These are phyloP conservation scores for Leccinum variabile DNA, from an alignment of 1,284 basidiomycete species.

Conservation along the genomic window DNA sequence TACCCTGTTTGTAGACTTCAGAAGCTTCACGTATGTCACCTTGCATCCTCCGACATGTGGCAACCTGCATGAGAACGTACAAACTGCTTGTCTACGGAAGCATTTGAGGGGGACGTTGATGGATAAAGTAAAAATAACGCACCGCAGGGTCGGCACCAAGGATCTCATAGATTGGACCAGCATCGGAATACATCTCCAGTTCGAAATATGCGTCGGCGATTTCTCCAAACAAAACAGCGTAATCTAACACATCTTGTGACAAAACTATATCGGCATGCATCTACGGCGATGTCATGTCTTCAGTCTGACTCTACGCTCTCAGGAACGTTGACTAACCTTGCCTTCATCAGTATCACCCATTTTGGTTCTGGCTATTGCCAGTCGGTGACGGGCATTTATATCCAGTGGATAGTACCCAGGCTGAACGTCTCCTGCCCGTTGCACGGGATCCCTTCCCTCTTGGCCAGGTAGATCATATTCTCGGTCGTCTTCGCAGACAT, in stretches of 20 bases:
- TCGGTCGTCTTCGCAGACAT: conserved; percentile 80
- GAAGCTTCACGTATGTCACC: conserved; percentile 74
- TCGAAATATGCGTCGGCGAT: conserved; percentile 86
- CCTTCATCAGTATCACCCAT: conserved; percentile 64
- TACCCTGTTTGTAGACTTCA: conserved; percentile 83
- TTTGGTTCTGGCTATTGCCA: conserved; percentile 84
- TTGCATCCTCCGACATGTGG: conserved; percentile 48
- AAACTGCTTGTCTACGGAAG: conserved; percentile 20
- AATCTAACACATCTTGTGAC: conserved; percentile 70
- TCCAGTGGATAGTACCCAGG: conserved; percentile 18
- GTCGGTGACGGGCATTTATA: conserved; percentile 63
- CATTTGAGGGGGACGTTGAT: background rate
- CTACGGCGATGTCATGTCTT: conserved; percentile 2
- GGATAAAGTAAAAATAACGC: background rate
- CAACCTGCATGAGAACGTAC: conserved; percentile 27
- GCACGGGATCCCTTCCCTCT: conserved; percentile 24
- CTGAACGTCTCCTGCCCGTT: conserved; percentile 16
- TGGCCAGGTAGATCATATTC: conserved; percentile 56
- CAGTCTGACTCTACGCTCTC: background rate
- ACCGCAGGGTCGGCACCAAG: conserved; percentile 25
- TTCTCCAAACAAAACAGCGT: conserved; percentile 77
- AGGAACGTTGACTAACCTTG: conserved; percentile 8
- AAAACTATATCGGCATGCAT: conserved; percentile 76
- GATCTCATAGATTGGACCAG: conserved; percentile 21
- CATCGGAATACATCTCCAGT: conserved; percentile 46